Evolutionary conservation across 2,329 filamentous ascomycete genomes (phyloP).

Genomic region (Chaetothyriales sp.): DNA sequence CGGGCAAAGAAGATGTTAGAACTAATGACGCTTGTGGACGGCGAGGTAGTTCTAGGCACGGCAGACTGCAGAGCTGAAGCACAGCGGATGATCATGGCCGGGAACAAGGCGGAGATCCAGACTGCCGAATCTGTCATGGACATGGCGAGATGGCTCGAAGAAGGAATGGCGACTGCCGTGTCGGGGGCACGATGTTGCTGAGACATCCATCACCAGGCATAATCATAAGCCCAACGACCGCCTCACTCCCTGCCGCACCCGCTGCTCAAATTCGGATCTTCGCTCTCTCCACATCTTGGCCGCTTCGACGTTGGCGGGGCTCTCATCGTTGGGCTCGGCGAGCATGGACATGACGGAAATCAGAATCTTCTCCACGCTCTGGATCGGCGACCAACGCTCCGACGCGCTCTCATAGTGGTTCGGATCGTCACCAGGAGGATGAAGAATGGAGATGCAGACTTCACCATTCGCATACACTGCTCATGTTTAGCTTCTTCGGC

Average conservation of each 20-base stretch:
- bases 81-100: slow-evolving; percentile 49
- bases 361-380: slow-evolving; percentile 94
- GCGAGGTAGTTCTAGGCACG: slow-evolving; percentile 24
- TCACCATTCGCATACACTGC: slow-evolving; percentile 80
- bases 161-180: slow-evolving; percentile 26
- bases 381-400: slow-evolving; percentile 92
- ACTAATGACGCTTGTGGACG: slow-evolving; percentile 29
- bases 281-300: slow-evolving; percentile 88
- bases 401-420: slow-evolving; percentile 96
- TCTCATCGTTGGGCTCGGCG: slow-evolving; percentile 92
- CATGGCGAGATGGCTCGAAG: slow-evolving; percentile 26
- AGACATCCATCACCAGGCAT: neutral
- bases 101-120: slow-evolving; percentile 50
- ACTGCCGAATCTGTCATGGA: slow-evolving; percentile 30
- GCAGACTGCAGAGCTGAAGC: slow-evolving; percentile 37
- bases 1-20: slow-evolving; percentile 43
- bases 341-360: slow-evolving; percentile 98
- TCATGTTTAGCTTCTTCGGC: neutral
- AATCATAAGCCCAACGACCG: slow-evolving; percentile 54
- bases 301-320: slow-evolving; percentile 87
- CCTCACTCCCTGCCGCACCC: slow-evolving; percentile 70
- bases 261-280: slow-evolving; percentile 68
- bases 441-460: slow-evolving; percentile 96
- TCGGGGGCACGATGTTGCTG: neutral
- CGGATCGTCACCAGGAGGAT: slow-evolving; percentile 89